A percentile compares a stretch with the other conserved stretches of the same genome.
phyloP scores from a whole-genome alignment of 1,139 yeast species.

The Yamadazyma triangularis region DNA sequence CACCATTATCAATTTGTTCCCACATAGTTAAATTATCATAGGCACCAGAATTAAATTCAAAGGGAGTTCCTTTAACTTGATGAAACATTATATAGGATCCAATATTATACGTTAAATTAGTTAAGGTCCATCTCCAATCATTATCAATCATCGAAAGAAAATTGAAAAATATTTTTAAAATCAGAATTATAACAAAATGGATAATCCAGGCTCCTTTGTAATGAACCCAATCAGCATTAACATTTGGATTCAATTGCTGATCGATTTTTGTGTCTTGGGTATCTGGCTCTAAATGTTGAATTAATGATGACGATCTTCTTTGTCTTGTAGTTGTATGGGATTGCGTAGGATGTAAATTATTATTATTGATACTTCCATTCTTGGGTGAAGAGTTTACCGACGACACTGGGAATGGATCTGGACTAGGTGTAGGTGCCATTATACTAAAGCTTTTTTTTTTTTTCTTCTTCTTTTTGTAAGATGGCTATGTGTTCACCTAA shows the following conservation, averaged over 20 bases:
- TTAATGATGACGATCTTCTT: conserved; percentile 48
- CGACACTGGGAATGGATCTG: conserved; percentile 6
- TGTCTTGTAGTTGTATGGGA: conserved; percentile 24
- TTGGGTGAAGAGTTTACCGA: conserved; percentile 1
- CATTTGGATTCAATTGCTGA: conserved; percentile 81
- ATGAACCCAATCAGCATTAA: conserved; percentile 95
- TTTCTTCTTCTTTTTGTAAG: too few relatives aligned
- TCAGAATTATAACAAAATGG: conserved; percentile 75
- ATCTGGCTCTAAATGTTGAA: conserved; percentile 90
- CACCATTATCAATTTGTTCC: conserved; percentile 98
- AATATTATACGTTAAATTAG: conserved; percentile 82
- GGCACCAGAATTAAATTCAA: conserved; percentile 95
- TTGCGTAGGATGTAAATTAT: conserved; percentile 12
- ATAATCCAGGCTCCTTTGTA: conserved; percentile 95
- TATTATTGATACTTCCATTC: conserved; percentile 1
- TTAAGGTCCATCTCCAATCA: conserved; percentile 91
- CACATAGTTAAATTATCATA: conserved; percentile 96
- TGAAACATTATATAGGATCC: conserved; percentile 97
- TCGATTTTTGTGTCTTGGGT: conserved; percentile 89
- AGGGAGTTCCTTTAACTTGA: conserved; percentile 93
- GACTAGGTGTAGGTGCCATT: not conserved
- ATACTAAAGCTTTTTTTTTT: too few relatives aligned
- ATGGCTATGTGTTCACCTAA: too few relatives aligned
- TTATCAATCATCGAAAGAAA: conserved; percentile 64
- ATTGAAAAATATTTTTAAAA: conserved; percentile 73